These are phyloP conservation scores for Coemansia erecta DNA, from an alignment of 192 early-diverging fungal genomes.

Conservation along the genomic window DNA sequence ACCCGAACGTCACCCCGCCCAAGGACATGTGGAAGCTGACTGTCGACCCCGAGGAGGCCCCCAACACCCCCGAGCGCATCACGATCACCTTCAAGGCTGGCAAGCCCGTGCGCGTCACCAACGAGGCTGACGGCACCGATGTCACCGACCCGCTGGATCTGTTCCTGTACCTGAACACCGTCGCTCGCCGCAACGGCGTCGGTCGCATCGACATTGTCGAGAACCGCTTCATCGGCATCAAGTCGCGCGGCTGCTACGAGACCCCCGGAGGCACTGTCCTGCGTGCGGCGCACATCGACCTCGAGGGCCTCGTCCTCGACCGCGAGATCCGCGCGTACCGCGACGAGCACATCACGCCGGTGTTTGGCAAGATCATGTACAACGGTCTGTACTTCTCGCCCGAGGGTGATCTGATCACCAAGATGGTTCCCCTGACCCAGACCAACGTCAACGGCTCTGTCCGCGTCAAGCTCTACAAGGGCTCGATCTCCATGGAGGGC, in stretches of 20 bases:
- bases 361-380: slow-evolving; percentile 76
- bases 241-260: slow-evolving; percentile 99
- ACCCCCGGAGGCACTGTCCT: slow-evolving; percentile 97
- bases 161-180: slow-evolving; percentile 94
- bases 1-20: slow-evolving; percentile 93
- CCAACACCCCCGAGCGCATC: slow-evolving; percentile 94
- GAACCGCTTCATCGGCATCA: slow-evolving; percentile 98
- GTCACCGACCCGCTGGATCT: slow-evolving; percentile 72
- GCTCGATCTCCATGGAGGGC: slow-evolving; percentile 85
- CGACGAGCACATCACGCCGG: slow-evolving; percentile 87
- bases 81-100: slow-evolving; percentile 86
- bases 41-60: slow-evolving; percentile 94
- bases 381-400: slow-evolving; percentile 98
- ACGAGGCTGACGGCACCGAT: slow-evolving; percentile 69
- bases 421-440: slow-evolving; percentile 81
- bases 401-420: slow-evolving; percentile 87
- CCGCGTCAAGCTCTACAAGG: slow-evolving; percentile 96
- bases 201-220: slow-evolving; percentile 99
- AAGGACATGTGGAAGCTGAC: slow-evolving; percentile 99
- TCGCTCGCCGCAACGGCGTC: slow-evolving; percentile 95
- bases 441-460: slow-evolving; percentile 88
- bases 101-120: slow-evolving; percentile 85
- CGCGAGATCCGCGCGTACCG: slow-evolving; percentile 91
- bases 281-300: slow-evolving; percentile 90
- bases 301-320: slow-evolving; percentile 94